phyloP scores from a whole-genome alignment of 2,329 filamentous ascomycete genomes.

The Talaromyces marneffei region DNA sequence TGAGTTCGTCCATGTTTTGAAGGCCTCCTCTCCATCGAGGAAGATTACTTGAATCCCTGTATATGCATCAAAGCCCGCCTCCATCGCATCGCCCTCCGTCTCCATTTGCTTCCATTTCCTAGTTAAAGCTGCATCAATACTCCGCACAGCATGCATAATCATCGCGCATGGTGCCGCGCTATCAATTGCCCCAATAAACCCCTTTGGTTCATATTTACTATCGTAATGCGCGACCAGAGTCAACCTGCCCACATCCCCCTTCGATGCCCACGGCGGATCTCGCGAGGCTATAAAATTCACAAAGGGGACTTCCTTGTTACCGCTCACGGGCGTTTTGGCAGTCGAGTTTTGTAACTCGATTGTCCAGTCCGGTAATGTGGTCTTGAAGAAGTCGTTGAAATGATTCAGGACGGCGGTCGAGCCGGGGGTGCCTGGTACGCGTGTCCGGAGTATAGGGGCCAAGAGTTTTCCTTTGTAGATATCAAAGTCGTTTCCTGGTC shows the following conservation, averaged over 20 bases:
- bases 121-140: constrained; percentile 71
- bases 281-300: constrained; percentile 78
- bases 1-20: constrained; percentile 66
- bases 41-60: constrained; percentile 84
- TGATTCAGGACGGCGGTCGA: constrained; percentile 68
- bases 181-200: constrained; percentile 90
- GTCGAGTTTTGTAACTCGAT: constrained; percentile 88
- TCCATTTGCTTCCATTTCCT: constrained; percentile 74
- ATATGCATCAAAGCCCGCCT: constrained; percentile 57
- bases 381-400: constrained; percentile 74
- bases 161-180: constrained; percentile 93
- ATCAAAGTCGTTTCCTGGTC: constrained; percentile 70
- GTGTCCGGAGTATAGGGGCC: constrained; percentile 77
- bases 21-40: constrained; percentile 92
- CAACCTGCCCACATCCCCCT: constrained; percentile 71
- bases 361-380: constrained; percentile 69
- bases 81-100: constrained; percentile 47
- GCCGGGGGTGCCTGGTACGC: constrained; percentile 80
- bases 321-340: constrained; percentile 69
- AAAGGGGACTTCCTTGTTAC: constrained; percentile 69
- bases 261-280: constrained; percentile 74
- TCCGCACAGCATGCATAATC: constrained; percentile 77
- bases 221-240: constrained; percentile 94
- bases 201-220: constrained; percentile 69
- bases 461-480: constrained; percentile 70